Conservation (phyloP, 2,329 filamentous ascomycete genomes). For the Ophidiomyces ophidiicola region DNA sequence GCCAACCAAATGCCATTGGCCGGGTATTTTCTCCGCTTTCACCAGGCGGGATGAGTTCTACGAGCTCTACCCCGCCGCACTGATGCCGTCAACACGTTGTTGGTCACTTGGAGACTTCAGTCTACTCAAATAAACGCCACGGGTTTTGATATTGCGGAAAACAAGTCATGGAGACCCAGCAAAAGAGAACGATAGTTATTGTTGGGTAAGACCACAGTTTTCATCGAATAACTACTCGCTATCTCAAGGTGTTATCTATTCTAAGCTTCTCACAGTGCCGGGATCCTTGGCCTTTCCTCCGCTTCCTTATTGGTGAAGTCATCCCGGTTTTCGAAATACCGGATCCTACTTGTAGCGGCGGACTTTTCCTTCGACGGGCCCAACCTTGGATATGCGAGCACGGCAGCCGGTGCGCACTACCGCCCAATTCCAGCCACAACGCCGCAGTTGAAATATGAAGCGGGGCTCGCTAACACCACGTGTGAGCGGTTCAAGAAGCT, state of each 20-base stretch:
- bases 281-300: constrained; percentile 30
- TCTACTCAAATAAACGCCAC: no score
- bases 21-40: no score
- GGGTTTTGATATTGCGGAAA: no score
- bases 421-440: constrained; percentile 33
- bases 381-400: constrained; percentile 34
- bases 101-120: no score
- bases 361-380: constrained; percentile 27
- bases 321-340: constrained; percentile 19
- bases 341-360: constrained; percentile 30
- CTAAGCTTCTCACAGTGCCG: constrained; percentile 23
- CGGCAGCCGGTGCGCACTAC: constrained; percentile 39
- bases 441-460: constrained; percentile 28
- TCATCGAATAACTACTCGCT: constrained; percentile 6
- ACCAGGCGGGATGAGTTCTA: no score
- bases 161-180: not conserved
- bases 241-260: not conserved
- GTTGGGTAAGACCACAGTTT: constrained; percentile 23
- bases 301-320: constrained; percentile 24
- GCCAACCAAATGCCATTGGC: no score
- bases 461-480: constrained; percentile 28
- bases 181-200: constrained; percentile 25
- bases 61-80: no score
- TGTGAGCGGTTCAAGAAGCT: constrained; percentile 29
- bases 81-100: no score